Base-by-base conservation (phyloP, 1,139 yeast genomes). In the Yamadazyma dendronema region DNA sequence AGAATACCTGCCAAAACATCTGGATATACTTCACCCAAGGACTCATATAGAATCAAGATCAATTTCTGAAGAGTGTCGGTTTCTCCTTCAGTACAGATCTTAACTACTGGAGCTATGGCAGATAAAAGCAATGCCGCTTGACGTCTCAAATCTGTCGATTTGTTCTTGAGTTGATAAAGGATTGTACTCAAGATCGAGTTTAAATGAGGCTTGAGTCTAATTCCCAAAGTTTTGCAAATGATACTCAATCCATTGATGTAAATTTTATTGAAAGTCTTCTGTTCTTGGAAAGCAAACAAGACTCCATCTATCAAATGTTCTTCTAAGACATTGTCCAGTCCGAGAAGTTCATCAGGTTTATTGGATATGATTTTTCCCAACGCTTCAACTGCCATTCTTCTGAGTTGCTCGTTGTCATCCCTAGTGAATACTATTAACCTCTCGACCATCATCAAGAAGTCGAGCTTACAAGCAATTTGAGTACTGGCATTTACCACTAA, bases 1-100 rank as follows among this genome's bases (percentile, higher is more conserved):
- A 94, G 67, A 3, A 92, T 75, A 0, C 96, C 84, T 0, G 96
- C 97, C 32, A 94, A 67, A 2, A 90, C 97, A 38, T 89, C 96
- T 0, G 98, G 98, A 47, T 82, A 89, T 6, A 86, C 95, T 53
- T 94, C 99, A 16, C 98, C 98, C 14, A 94, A 70, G 13, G 95
- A 86, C 56, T 94, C 99, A 57, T 85, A 89, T 28, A 94, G 66
- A 14, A 89, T 82, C 19, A 85, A 75, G 4, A 90, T 82, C 38
- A 92, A 66, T 52, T 83, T 84, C 40, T 74, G 72, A 50, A 89
- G 59, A 37, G 86, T 60, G 4, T 71, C 79, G 24, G 44, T 37
- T 48, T 85, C 87, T 5, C 72, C 81, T 21, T 52, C 54, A 2
- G 59, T 52, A 54, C 96, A 87, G 11, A 66, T 56, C 44, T 78